Conservation (phyloP, 2,329 filamentous ascomycete species). For the Scedosporium aurantiacum region DNA sequence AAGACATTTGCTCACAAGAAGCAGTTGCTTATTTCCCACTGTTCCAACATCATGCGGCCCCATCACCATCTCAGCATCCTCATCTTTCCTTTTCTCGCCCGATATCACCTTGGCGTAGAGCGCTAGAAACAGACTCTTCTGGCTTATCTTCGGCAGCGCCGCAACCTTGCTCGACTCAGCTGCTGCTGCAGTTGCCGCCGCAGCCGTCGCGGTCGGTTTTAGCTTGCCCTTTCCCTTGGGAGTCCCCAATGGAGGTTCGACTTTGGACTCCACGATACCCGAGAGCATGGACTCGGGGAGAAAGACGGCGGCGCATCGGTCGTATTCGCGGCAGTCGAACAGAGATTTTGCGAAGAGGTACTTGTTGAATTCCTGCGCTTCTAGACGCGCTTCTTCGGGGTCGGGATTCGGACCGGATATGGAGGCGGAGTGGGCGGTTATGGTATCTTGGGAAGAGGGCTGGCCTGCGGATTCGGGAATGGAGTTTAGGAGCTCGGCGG, state of each 20-base stretch:
- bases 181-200: constrained; percentile 6
- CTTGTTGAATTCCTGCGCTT: constrained; percentile 67
- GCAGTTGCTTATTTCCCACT: constrained; percentile 74
- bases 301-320: constrained; percentile 84
- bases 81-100: constrained; percentile 91
- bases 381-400: constrained; percentile 61
- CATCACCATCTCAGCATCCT: constrained; percentile 95
- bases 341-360: constrained; percentile 88
- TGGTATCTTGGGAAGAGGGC: constrained; percentile 15
- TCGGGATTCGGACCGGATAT: constrained; percentile 50
- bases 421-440: constrained; percentile 29
- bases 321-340: constrained; percentile 91
- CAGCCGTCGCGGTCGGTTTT: constrained; percentile 13
- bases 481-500: constrained; percentile 83
- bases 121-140: constrained; percentile 84
- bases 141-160: constrained; percentile 54
- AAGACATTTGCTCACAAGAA: constrained; percentile 62
- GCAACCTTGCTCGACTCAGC: constrained; percentile 12
- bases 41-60: constrained; percentile 82
- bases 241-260: constrained; percentile 23
- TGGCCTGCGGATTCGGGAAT: constrained; percentile 53
- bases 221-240: constrained; percentile 53
- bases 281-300: constrained; percentile 70
- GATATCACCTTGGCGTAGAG: constrained; percentile 88
- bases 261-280: constrained; percentile 44